phyloP scores from a whole-genome alignment of 345 rosid species.

The Acer yangbiense region DNA sequence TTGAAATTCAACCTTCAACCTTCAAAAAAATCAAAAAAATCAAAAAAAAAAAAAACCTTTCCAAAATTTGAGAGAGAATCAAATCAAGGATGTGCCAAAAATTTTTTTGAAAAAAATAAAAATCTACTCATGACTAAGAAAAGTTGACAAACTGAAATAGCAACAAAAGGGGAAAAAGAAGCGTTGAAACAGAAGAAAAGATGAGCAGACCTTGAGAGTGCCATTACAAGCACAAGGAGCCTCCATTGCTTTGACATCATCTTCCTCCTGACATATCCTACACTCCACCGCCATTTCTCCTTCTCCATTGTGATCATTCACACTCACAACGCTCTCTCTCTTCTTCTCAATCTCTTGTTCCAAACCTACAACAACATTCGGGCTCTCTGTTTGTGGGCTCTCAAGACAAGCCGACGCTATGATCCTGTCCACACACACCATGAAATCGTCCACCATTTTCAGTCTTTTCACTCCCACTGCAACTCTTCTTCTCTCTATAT shows the following conservation, averaged over 20 bases:
- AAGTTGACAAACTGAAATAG: background rate
- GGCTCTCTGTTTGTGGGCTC: background rate
- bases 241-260: slow-evolving; percentile 45
- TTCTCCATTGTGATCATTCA: background rate
- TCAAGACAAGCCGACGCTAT: slow-evolving; percentile 42
- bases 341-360: slow-evolving; percentile 11
- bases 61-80: background rate
- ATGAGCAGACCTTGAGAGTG: slow-evolving; percentile 57
- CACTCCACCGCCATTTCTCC: slow-evolving; percentile 49
- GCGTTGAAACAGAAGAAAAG: background rate
- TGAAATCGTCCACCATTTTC: slow-evolving; percentile 49
- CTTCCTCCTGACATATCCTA: slow-evolving; percentile 75
- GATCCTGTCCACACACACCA: slow-evolving; percentile 45
- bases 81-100: background rate
- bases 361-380: background rate
- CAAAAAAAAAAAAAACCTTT: background rate
- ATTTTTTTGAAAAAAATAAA: background rate
- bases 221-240: slow-evolving; percentile 73
- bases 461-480: background rate
- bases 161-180: background rate
- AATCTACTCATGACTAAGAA: background rate
- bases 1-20: slow-evolving; percentile 6
- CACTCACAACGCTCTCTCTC: slow-evolving; percentile 10
- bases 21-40: background rate
- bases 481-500: background rate